Evolutionary conservation across 2,329 filamentous ascomycete species (phyloP), one percentile per base, ranked within the genome.

Genomic region (Aureobasidium sp.): DNA sequence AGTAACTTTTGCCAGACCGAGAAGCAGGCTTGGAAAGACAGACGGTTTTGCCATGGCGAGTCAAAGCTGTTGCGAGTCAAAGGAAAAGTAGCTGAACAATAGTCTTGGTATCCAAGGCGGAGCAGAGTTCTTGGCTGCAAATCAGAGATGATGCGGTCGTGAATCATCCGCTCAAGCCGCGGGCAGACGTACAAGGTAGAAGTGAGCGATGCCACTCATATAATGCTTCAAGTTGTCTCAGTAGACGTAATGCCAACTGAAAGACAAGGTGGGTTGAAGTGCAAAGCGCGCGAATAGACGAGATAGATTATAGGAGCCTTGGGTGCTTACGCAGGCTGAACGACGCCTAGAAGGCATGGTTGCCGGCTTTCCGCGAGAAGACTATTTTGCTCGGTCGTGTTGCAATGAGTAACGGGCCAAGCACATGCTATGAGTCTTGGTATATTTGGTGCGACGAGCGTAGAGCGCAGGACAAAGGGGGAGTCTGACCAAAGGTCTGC

Each of bases 401-500:
- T 41, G 22, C 53, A 48, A 37, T 58, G 42, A 37, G 39, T 27
- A 58, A 58, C 42, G 42, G 55, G 55, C 55, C 55, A 58, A 58
- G 55, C 20, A 44, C 42, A 29, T 58, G 55, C 22, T 58, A 48
- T 12, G 20, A 48, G 55, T 39, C 55, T 58, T 58, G 55, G 55
- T 37, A 39, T 17, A 58, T 29, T 48, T 57, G 53, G 53, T 57
- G 53, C 53, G 27, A 57, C 53, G n/a, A 36, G 25, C 22, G 27
- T 17, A 9, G 39, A 44, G 55, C 31, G 31, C 55, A 58, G 55
- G 55, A 12, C 41, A 47, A 44, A 47, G 55, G 55, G 41, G 41
- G 27, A 15, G 12, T 9, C 25, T 57, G 53, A 45, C 36, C 53
- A 25, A 57, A 34, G 5, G 22, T 29, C 45, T 34, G 29, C 39